Evolutionary conservation across 1,284 basidiomycete genomes (phyloP), one percentile per base, ranked within the genome.

Genomic region (Malassezia equina): DNA sequence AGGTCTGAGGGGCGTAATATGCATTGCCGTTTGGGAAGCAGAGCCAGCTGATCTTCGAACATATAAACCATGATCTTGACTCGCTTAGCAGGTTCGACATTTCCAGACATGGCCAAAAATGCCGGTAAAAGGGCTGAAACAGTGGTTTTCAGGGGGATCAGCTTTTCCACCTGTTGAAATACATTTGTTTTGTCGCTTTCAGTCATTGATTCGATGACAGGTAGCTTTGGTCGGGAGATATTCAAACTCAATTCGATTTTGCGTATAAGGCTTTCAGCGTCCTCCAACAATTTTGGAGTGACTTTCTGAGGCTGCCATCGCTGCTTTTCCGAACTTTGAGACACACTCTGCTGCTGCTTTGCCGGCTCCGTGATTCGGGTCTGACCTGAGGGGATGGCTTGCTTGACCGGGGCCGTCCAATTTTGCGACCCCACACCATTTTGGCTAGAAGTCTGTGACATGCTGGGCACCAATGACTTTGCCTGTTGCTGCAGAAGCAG

Each of bases 61-160:
- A 73, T 69, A 60, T 57, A 73, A 2, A 64, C 61, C 70, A 73
- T 73, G 33, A 71, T 68, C 55, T 71, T 73, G 43, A 71, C 63
- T 27, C 69, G 60, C 55, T 69, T 67, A 6, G 69, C 66, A 2
- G 69, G 61, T 42, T 71, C 69, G 15, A 73, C 28, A 24, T 65
- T 64, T 50, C 64, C 59, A 25, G 67, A 64, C 65, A 73, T 71
- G 12, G 70, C 70, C 31, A 65, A 64, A 45, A 73, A 73, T 15
- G 67, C 69, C 2, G 70, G 70, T 31, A 73, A 52, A 32, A 73
- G 54, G 0, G 67, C 67, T 1, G 65, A 60, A 23, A 70, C 69
- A 2, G 66, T 66, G 9, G 66, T 62, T 34, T 66, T 64, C 11
- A 71, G 59, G 21, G 64, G 59, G 4, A 63, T 63, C 8, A 71